Percentiles rank a stretch among this genome's conserved stretches.
Conservation (phyloP, 2,329 filamentous ascomycete genomes). For the Leptosphaerulina australis region DNA sequence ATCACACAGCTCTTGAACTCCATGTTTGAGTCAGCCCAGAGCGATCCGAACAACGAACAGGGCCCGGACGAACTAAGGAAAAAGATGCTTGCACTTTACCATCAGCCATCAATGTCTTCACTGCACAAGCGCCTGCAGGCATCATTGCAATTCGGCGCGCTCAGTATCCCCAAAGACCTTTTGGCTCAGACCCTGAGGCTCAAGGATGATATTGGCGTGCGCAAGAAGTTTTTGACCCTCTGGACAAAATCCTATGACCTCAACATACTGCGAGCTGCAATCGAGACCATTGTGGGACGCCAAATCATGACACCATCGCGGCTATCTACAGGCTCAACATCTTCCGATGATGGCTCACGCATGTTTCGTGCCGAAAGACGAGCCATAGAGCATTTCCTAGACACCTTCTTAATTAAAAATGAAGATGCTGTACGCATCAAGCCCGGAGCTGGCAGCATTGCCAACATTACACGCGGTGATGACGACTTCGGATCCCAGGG, state of each 20-base stretch:
- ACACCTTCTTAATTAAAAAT: slow-evolving; percentile 63
- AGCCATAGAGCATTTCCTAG: slow-evolving; percentile 59
- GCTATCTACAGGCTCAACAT: slow-evolving; percentile 45
- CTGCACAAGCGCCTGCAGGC: slow-evolving; percentile 64
- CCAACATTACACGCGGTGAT: slow-evolving; percentile 46
- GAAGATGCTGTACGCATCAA: slow-evolving; percentile 58
- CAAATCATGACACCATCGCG: slow-evolving; percentile 49
- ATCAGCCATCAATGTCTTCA: slow-evolving; percentile 56
- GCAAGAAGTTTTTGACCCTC: slow-evolving; percentile 62
- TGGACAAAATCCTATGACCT: slow-evolving; percentile 65
- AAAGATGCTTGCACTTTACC: slow-evolving; percentile 60
- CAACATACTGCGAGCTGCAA: slow-evolving; percentile 57
- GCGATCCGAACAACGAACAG: slow-evolving; percentile 36
- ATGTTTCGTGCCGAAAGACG: slow-evolving; percentile 48
- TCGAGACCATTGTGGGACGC: slow-evolving; percentile 66
- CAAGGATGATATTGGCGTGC: slow-evolving; percentile 63
- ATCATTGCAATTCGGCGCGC: slow-evolving; percentile 62
- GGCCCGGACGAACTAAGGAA: slow-evolving; percentile 50
- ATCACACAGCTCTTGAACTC: slow-evolving; percentile 66
- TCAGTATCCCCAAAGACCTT: slow-evolving; percentile 62
- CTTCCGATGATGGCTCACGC: slow-evolving; percentile 44
- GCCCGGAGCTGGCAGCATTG: slow-evolving; percentile 47
- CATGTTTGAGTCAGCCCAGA: slow-evolving; percentile 54
- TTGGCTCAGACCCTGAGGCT: slow-evolving; percentile 55
- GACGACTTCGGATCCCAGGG: slow-evolving; percentile 52